Evolutionary conservation across 2,329 filamentous ascomycete species (phyloP).

Genomic region (Orbilia ellipsospora): DNA sequence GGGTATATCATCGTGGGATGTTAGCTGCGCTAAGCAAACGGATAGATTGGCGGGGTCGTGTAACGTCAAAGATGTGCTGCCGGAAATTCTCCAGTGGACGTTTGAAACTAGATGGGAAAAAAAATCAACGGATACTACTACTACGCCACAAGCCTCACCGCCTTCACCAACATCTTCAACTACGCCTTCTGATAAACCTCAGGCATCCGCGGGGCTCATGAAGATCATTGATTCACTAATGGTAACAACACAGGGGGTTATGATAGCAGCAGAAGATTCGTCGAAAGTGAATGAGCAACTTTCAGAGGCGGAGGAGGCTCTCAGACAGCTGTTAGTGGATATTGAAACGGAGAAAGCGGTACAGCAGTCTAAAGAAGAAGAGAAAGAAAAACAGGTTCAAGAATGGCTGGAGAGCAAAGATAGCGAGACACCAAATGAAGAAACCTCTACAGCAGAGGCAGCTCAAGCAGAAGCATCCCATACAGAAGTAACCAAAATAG

Average conservation of each 20-base stretch:
- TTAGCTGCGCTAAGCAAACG: constrained; percentile 35
- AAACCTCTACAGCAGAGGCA: background rate
- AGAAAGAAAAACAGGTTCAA: constrained; percentile 6
- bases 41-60: constrained; percentile 35
- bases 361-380: background rate
- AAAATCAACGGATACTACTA: background rate
- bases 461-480: too few relatives aligned
- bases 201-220: constrained; percentile 16
- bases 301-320: background rate
- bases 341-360: background rate
- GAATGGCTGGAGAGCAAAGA: constrained; percentile 12
- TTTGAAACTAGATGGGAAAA: constrained; percentile 31
- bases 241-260: constrained; percentile 25
- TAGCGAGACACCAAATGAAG: background rate
- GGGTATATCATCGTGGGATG: constrained; percentile 41
- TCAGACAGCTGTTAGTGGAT: background rate
- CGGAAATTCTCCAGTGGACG: constrained; percentile 38
- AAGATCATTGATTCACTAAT: constrained; percentile 27
- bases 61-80: constrained; percentile 39
- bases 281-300: constrained; percentile 12
- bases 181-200: background rate
- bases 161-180: background rate
- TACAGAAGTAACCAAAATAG: background rate
- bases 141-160: background rate
- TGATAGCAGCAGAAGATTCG: constrained; percentile 20